These are phyloP conservation scores for Gossypium trilobum DNA, from an alignment of 441 rosid genomes.

Conservation along the genomic window DNA sequence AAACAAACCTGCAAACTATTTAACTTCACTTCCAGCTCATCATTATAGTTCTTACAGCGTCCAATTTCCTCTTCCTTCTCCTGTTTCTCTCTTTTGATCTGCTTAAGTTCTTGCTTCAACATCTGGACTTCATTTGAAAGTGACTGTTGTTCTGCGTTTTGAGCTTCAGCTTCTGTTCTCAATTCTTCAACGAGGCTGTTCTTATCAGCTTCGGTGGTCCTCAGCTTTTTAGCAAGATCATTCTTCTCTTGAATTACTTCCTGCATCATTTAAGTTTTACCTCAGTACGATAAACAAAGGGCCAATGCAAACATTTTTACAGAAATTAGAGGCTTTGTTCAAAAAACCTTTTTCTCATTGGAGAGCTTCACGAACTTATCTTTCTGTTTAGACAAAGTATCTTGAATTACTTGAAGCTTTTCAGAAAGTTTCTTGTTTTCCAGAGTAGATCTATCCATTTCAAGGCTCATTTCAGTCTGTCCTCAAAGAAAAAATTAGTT, in stretches of 20 bases:
- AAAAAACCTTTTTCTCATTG: conserved; percentile 52
- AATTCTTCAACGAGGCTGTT: conserved; percentile 79
- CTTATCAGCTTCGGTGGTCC: conserved; percentile 75
- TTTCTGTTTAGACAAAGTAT: conserved; percentile 80
- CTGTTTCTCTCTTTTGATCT: conserved; percentile 81
- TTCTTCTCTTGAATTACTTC: conserved; percentile 54
- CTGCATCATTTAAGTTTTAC: conserved; percentile 1
- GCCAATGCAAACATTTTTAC: not conserved
- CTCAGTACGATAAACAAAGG: not conserved
- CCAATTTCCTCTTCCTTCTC: conserved; percentile 88
- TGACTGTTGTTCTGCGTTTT: conserved; percentile 76
- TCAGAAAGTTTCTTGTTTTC: conserved; percentile 77
- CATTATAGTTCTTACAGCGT: conserved; percentile 78
- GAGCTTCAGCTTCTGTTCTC: conserved; percentile 56
- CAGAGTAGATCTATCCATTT: conserved; percentile 65
- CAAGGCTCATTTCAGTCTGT: conserved; percentile 87
- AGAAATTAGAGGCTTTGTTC: not conserved
- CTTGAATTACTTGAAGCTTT: conserved; percentile 72
- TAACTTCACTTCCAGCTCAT: conserved; percentile 67
- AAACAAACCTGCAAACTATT: no score
- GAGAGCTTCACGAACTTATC: conserved; percentile 63
- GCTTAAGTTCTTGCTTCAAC: conserved; percentile 70
- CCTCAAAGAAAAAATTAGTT: conserved; percentile 23
- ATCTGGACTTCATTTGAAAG: conserved; percentile 77
- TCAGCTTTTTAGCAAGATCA: conserved; percentile 74